Base-by-base conservation (phyloP, 495 filamentous ascomycete genomes). In the Penicillium roqueforti region DNA sequence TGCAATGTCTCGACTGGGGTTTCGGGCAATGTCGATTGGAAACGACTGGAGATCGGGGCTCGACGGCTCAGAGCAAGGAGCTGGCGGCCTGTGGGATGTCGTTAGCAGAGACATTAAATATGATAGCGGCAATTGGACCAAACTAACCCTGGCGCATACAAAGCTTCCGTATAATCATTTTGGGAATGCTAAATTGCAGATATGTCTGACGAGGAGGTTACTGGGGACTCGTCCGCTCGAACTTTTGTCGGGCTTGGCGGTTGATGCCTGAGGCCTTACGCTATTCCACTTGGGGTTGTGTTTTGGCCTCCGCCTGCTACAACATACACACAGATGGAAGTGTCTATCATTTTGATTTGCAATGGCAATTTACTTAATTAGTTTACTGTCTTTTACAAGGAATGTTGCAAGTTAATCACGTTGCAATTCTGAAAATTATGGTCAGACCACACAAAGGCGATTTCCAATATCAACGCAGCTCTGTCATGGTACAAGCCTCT, bases 241-340 rank as follows among this genome's bases (percentile, higher is more conserved):
- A 75, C 70, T 75, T 75, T 75, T 72, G 67, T 65, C 64, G 59
- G 68, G 56, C 72, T 74, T 75, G 69, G 71, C 68, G 29, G 14
- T 61, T 49, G 7, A 1, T 60, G 56, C 66, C 65, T 68, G 40
- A 69, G 69, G 69, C 66, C 6, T 11, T 4, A 19, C 42, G 29
- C 60, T 63, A 64, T 36, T 50, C 61, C 58, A 18, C 34, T 53
- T 62, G 34, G 41, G 51, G 54, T 28, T 11, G 14, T 43, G 50
- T 36, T 52, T 52, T 42, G 38, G 8, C n/a, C 23, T 38, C 47
- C 34, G 49, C 38, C 49, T 49, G 43, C 20, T 47, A 57, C 25
- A 50, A n/a, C 23, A 38, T 47, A 22, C 22, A 16, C 26, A 26
- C 25, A n/a, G 3, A 40, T 11, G 11, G 19, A 19, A 44, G 23